These are phyloP conservation scores for Halophytophthora batemanensis DNA, from an alignment of 352 stramenopile species.

Conservation along the genomic window DNA sequence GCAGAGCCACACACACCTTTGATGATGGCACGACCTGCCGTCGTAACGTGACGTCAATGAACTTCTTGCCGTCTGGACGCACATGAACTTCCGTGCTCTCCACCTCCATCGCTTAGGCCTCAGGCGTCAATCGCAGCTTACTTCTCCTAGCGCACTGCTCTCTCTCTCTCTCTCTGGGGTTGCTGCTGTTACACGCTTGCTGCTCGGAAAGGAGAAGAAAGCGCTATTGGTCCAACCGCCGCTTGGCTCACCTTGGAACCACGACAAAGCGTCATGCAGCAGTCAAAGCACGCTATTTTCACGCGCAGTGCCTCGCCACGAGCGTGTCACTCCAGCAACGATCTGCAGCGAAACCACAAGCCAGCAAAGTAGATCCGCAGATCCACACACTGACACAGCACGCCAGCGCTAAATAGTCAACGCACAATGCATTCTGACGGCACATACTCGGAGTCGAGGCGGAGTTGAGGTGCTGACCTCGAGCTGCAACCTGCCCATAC, in stretches of 20 bases:
- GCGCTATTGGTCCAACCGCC: background rate
- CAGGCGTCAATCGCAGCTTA: too few species aligned
- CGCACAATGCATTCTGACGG: slow-evolving; percentile 10
- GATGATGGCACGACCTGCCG: slow-evolving; percentile 12
- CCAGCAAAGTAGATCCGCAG: too few species aligned
- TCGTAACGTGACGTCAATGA: slow-evolving; percentile 56
- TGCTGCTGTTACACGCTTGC: too few species aligned
- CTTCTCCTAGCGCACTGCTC: too few species aligned
- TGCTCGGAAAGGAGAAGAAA: too few species aligned
- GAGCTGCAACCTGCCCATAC: slow-evolving; percentile 1
- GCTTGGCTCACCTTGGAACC: too few species aligned
- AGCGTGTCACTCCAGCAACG: background rate
- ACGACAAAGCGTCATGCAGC: too few species aligned
- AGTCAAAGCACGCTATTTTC: background rate
- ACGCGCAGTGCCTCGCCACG: background rate
- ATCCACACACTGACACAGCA: too few species aligned
- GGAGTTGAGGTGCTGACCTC: background rate
- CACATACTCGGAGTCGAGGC: too few species aligned
- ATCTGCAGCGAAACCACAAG: too few species aligned
- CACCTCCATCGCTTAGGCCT: slow-evolving; percentile 52
- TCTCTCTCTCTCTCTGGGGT: too few species aligned
- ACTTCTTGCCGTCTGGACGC: slow-evolving; percentile 40
- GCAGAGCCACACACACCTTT: slow-evolving; percentile 5
- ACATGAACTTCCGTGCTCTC: slow-evolving; percentile 43
- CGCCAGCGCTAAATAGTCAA: slow-evolving; percentile 24